These are phyloP conservation scores for Cladosporium sphaerospermum DNA, from an alignment of 2,329 filamentous ascomycete species.

Conservation along the genomic window DNA sequence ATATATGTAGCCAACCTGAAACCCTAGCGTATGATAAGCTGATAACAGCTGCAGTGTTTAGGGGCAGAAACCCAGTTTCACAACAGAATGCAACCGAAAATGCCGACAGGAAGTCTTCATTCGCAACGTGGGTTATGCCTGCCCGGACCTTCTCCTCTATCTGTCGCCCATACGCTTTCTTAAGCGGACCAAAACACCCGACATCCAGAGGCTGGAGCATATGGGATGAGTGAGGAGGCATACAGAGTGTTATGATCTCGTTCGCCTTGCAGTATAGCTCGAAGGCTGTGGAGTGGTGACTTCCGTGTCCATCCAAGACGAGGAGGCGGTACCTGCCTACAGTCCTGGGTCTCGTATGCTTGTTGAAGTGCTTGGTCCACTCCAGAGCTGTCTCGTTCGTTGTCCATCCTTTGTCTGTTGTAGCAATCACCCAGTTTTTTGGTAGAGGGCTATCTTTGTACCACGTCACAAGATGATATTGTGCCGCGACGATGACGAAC, in stretches of 20 bases:
- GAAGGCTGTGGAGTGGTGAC: constrained; percentile 16
- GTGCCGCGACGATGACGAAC: constrained; percentile 22
- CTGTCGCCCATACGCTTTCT: constrained; percentile 26
- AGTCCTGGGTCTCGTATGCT: too few relatives aligned
- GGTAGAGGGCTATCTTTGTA: not conserved
- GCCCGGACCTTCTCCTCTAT: constrained; percentile 15
- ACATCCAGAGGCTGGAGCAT: constrained; percentile 37
- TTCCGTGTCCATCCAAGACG: constrained; percentile 17
- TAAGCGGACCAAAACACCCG: constrained; percentile 33
- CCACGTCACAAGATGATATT: not conserved
- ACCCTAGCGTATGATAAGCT: too few relatives aligned
- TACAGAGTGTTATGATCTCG: constrained; percentile 19
- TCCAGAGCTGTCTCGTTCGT: not conserved
- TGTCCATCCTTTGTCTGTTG: not conserved
- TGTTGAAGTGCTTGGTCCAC: not conserved
- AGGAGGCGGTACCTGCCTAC: constrained; percentile 12
- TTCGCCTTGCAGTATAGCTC: constrained; percentile 14
- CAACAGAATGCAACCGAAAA: too few relatives aligned
- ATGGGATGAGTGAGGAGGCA: constrained; percentile 29
- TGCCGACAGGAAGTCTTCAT: not conserved
- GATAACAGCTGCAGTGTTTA: too few relatives aligned
- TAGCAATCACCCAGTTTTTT: not conserved
- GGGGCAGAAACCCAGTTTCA: too few relatives aligned
- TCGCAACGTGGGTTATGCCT: not conserved
- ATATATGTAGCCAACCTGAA: too few relatives aligned